Conservation (phyloP, 805 yeast genomes). For the Candida jianshihensis region DNA sequence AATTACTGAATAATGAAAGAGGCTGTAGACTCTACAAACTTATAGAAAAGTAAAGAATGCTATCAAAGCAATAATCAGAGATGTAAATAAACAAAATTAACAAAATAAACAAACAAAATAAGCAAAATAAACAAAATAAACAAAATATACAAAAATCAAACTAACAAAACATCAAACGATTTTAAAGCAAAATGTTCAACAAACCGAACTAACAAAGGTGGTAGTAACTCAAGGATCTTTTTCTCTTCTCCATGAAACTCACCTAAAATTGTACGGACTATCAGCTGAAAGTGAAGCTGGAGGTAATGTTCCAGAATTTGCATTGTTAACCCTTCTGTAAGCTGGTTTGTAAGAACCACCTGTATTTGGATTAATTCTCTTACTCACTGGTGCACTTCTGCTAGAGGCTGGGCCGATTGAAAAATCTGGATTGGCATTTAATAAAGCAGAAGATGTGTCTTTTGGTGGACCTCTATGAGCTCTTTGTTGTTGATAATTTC, state of each 20-base stretch:
- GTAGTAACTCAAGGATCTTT: background rate
- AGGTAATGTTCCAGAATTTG: slow-evolving; percentile 25
- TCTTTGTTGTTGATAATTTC: slow-evolving; percentile 2
- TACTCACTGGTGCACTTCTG: background rate
- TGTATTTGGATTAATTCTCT: slow-evolving; percentile 8
- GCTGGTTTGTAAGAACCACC: slow-evolving; percentile 30
- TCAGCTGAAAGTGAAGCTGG: slow-evolving; percentile 35
- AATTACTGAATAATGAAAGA: no score
- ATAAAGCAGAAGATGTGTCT: slow-evolving; percentile 33
- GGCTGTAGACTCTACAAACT: no score
- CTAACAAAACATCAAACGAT: background rate
- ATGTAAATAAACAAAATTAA: background rate
- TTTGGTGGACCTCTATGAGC: slow-evolving; percentile 2
- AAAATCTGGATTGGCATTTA: slow-evolving; percentile 46
- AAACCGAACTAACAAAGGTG: background rate
- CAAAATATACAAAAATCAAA: background rate
- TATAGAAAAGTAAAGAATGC: no score
- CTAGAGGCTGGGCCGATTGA: slow-evolving; percentile 20
- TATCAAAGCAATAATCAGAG: background rate
- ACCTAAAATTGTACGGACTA: slow-evolving; percentile 39
- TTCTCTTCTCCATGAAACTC: slow-evolving; percentile 3
- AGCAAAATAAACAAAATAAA: background rate
- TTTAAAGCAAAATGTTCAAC: background rate
- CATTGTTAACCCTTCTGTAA: slow-evolving; percentile 28
- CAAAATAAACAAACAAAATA: background rate